A percentile compares a stretch with the other conserved stretches of the same genome.
These are phyloP conservation scores for Pythium guiyangense DNA, from an alignment of 352 stramenopile species.

Conservation along the genomic window DNA sequence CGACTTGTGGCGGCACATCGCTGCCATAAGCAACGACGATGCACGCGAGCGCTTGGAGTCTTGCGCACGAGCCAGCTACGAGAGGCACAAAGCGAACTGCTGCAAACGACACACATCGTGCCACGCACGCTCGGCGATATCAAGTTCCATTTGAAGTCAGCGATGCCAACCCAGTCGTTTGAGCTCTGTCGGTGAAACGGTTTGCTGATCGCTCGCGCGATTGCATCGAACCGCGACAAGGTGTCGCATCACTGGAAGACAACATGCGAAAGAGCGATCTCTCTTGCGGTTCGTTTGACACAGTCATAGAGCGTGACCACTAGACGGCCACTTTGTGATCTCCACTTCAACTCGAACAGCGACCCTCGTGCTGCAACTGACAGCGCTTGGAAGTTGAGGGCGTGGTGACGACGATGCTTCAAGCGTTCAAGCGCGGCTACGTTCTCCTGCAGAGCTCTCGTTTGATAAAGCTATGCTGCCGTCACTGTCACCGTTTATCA, in stretches of 20 bases:
- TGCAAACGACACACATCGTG: not conserved
- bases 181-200: not conserved
- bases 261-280: constrained; percentile 5
- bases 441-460: not conserved
- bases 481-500: not conserved
- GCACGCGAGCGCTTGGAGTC: not conserved
- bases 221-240: constrained; percentile 14
- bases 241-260: constrained; percentile 15
- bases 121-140: constrained; percentile 1
- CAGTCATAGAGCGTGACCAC: too few relatives aligned
- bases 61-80: constrained; percentile 2
- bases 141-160: constrained; percentile 1
- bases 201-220: not conserved
- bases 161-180: not conserved
- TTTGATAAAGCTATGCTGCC: not conserved
- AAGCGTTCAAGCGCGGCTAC: not conserved
- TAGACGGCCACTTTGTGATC: too few relatives aligned
- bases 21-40: not conserved
- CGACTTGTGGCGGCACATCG: not conserved
- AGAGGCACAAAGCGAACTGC: constrained; percentile 6
- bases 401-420: not conserved
- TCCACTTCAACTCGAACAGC: not conserved
- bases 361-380: not conserved
- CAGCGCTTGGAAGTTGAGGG: not conserved
- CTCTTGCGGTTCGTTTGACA: not conserved